Evolutionary conservation across 163 green algal species (phyloP).

Genomic region (Prototheca cutis): DNA sequence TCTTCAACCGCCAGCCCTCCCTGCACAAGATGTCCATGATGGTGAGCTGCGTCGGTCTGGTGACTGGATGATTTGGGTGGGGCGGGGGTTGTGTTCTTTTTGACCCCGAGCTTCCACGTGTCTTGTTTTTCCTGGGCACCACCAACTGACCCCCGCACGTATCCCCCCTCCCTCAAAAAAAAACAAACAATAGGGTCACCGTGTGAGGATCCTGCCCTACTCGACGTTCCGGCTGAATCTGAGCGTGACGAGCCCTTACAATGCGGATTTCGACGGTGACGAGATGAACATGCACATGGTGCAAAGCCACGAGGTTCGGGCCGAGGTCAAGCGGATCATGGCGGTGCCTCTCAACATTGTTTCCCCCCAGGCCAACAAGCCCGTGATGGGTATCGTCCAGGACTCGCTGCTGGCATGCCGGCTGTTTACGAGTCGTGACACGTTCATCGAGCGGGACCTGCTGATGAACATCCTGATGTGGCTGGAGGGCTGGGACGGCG

Average conservation of each 20-base stretch:
- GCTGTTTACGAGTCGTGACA: constrained; percentile 95
- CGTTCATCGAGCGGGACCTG: constrained; percentile 84
- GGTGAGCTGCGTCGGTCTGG: constrained; percentile 44
- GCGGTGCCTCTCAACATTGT: constrained; percentile 96
- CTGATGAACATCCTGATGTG: constrained; percentile 98
- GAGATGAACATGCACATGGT: constrained; percentile 99
- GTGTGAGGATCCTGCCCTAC: constrained; percentile 77
- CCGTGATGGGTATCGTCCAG: constrained; percentile 98
- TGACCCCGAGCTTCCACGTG: too few species aligned
- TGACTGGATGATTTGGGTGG: constrained; percentile 6
- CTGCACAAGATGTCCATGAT: constrained; percentile 99
- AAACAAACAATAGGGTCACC: constrained; percentile 31
- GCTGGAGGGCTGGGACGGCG: constrained; percentile 89
- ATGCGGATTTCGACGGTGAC: constrained; percentile 99
- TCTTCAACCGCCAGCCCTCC: constrained; percentile 98
- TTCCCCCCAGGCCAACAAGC: constrained; percentile 89
- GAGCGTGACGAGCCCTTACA: constrained; percentile 96
- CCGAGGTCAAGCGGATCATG: constrained; percentile 96
- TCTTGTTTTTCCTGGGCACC: too few species aligned
- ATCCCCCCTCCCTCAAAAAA: background rate
- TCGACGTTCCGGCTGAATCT: constrained; percentile 97
- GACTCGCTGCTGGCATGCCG: constrained; percentile 84
- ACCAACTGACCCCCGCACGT: too few species aligned
- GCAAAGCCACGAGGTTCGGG: constrained; percentile 78
- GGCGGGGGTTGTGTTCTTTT: too few species aligned